phyloP scores from a whole-genome alignment of 495 filamentous ascomycete species.

The Symbiotaphrina buchneri region DNA sequence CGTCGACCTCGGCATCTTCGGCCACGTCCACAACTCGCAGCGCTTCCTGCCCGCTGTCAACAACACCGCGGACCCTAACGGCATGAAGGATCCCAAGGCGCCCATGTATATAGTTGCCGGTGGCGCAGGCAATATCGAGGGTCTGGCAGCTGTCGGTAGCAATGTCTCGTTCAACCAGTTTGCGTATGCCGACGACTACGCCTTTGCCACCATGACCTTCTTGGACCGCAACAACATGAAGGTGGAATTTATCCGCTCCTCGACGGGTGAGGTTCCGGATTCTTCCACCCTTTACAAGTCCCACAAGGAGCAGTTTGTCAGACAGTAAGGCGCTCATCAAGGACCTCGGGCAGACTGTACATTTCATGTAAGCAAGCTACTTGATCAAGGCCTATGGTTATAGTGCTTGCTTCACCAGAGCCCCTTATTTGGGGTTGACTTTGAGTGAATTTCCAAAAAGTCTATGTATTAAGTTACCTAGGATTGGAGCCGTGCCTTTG shows the following conservation, averaged over 20 bases:
- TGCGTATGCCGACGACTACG: conserved; percentile 30
- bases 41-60: conserved; percentile 20
- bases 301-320: conserved; percentile 24
- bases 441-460: no score
- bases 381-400: no score
- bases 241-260: conserved; percentile 22
- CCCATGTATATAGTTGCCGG: conserved; percentile 30
- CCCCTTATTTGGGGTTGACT: no score
- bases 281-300: conserved; percentile 26
- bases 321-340: no score
- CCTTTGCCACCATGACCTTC: conserved; percentile 21
- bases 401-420: no score
- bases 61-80: conserved; percentile 18
- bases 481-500: no score
- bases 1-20: conserved; percentile 36
- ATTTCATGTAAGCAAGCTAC: no score
- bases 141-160: conserved; percentile 14
- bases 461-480: no score
- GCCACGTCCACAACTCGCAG: conserved; percentile 37
- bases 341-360: no score
- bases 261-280: conserved; percentile 27
- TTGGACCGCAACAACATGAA: conserved; percentile 14
- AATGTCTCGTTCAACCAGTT: conserved; percentile 24
- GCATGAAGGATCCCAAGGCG: conserved; percentile 26
- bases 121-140: conserved; percentile 19